These are phyloP conservation scores for Syzygium oleosum DNA, from an alignment of 345 rosid species.

Conservation along the genomic window DNA sequence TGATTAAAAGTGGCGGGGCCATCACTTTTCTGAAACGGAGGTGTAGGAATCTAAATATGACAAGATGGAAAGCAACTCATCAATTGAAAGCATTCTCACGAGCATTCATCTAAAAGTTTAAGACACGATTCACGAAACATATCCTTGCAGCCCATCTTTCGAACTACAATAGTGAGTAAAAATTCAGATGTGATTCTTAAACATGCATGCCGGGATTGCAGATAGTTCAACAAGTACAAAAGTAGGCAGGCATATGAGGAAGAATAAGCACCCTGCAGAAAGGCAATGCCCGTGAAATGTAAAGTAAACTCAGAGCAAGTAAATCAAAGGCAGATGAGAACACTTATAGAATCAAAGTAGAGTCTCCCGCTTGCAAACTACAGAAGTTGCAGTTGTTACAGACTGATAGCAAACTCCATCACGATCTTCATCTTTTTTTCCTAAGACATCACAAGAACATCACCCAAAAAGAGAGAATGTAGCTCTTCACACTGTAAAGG, in stretches of 20 bases:
- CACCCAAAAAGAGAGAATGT: background rate
- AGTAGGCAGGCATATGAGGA: background rate
- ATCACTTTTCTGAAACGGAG: constrained; percentile 54
- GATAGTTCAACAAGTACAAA: background rate
- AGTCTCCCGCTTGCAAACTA: background rate
- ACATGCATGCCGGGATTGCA: background rate
- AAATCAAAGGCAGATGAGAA: background rate
- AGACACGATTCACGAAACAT: background rate
- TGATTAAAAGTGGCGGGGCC: constrained; percentile 31
- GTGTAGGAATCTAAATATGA: constrained; percentile 46
- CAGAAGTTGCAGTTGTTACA: background rate
- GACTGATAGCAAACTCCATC: background rate
- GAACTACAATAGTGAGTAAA: background rate
- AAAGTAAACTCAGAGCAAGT: background rate
- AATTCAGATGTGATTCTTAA: background rate
- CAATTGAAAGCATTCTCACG: background rate
- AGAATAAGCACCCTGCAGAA: background rate
- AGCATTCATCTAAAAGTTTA: background rate
- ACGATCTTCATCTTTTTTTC: background rate
- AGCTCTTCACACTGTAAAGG: background rate
- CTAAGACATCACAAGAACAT: background rate
- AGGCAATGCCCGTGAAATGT: background rate
- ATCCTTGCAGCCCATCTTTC: background rate
- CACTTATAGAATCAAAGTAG: background rate
- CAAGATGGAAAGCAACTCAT: background rate